Evolutionary conservation across 805 yeast genomes (phyloP), one percentile per base, ranked within the genome.

Genomic region (Wickerhamiella azymoides): DNA sequence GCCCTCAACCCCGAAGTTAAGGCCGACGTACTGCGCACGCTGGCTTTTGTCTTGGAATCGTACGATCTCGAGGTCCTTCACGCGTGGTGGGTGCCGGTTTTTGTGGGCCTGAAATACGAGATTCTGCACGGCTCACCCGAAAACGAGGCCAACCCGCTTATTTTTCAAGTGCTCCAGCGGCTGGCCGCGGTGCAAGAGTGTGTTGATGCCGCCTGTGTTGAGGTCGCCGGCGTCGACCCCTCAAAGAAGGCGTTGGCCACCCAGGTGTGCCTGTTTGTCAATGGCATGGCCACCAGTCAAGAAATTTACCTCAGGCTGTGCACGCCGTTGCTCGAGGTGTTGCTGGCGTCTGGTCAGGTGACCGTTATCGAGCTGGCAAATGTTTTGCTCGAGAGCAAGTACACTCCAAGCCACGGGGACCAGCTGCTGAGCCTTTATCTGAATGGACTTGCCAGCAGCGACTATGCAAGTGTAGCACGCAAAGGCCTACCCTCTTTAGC

Each of bases 71-170:
- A 67, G 5, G 67, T 75, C 0, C 60, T 82, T 9, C 63, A 70
- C 26, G 70, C 69, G 10, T 71, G 75, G 57, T 88, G 94, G 88
- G 58, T 72, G 7, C 72, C 79, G 1, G 57, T 89, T 4, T 92
- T 95, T 94, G 81, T 83, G 54, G 84, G 94, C 0, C 65, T 89
- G 44, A 89, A 89, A 59, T 86, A 76, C 59, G 96, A 89, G 61
- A 71, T 89, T n/a, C 65, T 89, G 47, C 94, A 89, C 59, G 79
- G 79, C 36, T 84, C 81, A n/a, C 74, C 70, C 17, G 73, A 68
- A 26, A 66, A 62, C 38, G 68, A 64, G 26, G 47, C 68, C 49
- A 48, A 63, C 49, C 56, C 55, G 46, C 54, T 66, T 9, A 69
- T 78, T 0, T 56, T 79, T 19, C 52, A 57, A 13, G 64, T 74